phyloP scores from a whole-genome alignment of 805 yeast genomes.

The Candida andamanensis region DNA sequence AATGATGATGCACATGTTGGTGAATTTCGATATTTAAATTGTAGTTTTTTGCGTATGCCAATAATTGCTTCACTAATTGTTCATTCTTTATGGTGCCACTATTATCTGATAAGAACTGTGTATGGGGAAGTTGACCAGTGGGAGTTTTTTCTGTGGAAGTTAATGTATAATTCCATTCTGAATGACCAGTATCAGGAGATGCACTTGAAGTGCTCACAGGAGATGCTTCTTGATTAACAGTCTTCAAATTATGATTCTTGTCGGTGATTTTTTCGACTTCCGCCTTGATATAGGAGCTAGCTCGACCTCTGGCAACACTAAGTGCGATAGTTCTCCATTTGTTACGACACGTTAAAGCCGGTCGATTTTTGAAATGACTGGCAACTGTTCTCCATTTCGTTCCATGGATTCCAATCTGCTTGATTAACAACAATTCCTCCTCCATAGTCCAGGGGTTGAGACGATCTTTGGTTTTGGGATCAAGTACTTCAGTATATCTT shows the following conservation, averaged over 20 bases:
- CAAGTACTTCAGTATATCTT: conserved; percentile 81
- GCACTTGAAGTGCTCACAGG: conserved; percentile 2
- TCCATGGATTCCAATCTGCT: conserved; percentile 64
- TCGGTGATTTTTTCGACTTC: conserved; percentile 53
- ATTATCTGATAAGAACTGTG: conserved; percentile 14
- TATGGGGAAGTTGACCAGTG: conserved; percentile 17
- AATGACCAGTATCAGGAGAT: conserved; percentile 8
- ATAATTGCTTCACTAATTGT: conserved; percentile 50
- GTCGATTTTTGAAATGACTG: conserved; percentile 65
- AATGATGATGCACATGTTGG: conserved; percentile 82
- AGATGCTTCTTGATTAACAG: conserved; percentile 1
- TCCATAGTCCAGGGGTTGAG: conserved; percentile 73
- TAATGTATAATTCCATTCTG: conserved; percentile 63
- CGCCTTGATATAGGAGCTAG: conserved; percentile 46
- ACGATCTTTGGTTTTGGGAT: conserved; percentile 73
- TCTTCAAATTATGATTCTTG: background rate
- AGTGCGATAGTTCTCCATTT: conserved; percentile 87
- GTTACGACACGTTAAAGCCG: conserved; percentile 85
- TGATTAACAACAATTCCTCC: conserved; percentile 70
- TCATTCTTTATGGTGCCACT: conserved; percentile 50
- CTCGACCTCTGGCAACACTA: conserved; percentile 64
- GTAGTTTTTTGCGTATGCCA: conserved; percentile 55
- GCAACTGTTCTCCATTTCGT: conserved; percentile 88
- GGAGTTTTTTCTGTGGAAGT: conserved; percentile 29
- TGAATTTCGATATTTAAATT: conserved; percentile 65